Evolutionary conservation across 768 basidiomycete species (phyloP).

Genomic region (Lenzites betulinus): DNA sequence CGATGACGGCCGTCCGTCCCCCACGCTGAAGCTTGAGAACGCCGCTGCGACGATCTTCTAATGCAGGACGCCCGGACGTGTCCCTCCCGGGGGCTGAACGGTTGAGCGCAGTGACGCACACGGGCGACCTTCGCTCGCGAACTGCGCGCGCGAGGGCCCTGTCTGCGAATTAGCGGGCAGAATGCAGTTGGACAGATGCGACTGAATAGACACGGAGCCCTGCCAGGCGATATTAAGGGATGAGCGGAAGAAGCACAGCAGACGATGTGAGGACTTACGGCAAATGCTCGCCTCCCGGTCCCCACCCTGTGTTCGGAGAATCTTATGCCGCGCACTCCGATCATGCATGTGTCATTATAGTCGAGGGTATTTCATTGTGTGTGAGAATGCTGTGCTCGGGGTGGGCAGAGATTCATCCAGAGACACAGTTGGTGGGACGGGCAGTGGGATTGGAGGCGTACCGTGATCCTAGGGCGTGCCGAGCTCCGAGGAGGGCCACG

Average conservation of each 20-base stretch:
- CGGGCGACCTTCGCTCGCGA: background rate
- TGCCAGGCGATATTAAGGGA: background rate
- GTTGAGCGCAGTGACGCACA: background rate
- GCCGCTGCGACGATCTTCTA: slow-evolving; percentile 3
- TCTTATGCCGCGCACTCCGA: background rate
- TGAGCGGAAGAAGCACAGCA: background rate
- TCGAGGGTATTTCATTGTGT: background rate
- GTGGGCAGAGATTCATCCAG: background rate
- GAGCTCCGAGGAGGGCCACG: background rate
- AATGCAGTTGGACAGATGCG: background rate
- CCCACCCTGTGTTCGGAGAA: background rate
- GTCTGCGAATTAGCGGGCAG: background rate
- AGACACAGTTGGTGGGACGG: background rate
- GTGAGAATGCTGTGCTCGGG: background rate
- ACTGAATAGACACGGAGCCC: background rate
- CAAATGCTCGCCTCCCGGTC: background rate
- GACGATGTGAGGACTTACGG: background rate
- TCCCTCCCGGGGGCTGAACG: background rate
- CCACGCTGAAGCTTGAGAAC: background rate
- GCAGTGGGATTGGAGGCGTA: too few species aligned
- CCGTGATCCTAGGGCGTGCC: background rate
- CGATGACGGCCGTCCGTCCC: background rate
- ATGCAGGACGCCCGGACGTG: background rate
- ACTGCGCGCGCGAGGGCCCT: too few species aligned
- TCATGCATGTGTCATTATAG: background rate